Evolutionary conservation across 2,329 filamentous ascomycete species (phyloP).

Genomic region (Clonostachys sp.): DNA sequence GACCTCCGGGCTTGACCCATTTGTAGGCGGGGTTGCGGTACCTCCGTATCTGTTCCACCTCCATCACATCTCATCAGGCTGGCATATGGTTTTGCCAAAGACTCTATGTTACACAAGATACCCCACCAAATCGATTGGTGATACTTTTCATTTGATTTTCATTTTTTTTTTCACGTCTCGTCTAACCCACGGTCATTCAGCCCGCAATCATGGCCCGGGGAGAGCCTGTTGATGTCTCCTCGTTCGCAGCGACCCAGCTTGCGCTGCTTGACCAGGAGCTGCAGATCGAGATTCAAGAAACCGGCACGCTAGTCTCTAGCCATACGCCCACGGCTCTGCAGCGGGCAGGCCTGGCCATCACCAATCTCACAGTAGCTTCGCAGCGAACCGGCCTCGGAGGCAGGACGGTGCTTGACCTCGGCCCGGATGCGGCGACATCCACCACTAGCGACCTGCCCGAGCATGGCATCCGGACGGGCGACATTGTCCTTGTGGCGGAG

Average conservation of each 20-base stretch:
- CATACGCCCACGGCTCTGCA: slow-evolving; percentile 67
- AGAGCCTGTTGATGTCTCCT: slow-evolving; percentile 53
- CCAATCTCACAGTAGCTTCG: slow-evolving; percentile 68
- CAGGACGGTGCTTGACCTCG: slow-evolving; percentile 82
- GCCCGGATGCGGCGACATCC: slow-evolving; percentile 65
- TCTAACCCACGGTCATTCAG: background rate
- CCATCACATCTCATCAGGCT: background rate
- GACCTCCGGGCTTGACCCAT: no score
- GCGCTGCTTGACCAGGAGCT: slow-evolving; percentile 67
- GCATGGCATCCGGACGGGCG: slow-evolving; percentile 71
- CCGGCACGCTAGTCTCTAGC: slow-evolving; percentile 59
- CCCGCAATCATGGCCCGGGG: slow-evolving; percentile 23
- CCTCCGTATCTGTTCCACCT: background rate
- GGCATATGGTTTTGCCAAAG: no score
- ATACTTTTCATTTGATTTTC: no score
- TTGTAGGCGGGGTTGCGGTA: background rate
- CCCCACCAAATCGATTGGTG: no score
- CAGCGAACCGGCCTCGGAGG: slow-evolving; percentile 88
- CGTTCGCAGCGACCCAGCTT: slow-evolving; percentile 69
- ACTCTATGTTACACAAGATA: no score
- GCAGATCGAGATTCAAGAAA: slow-evolving; percentile 67
- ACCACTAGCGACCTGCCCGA: slow-evolving; percentile 55
- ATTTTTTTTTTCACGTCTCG: background rate
- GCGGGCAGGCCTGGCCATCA: slow-evolving; percentile 73
- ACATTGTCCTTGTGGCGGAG: slow-evolving; percentile 73